A percentile compares a stretch with the other conserved stretches of the same genome.
Evolutionary conservation across 2,329 filamentous ascomycete species (phyloP).

Genomic region (Boeremia exigua): DNA sequence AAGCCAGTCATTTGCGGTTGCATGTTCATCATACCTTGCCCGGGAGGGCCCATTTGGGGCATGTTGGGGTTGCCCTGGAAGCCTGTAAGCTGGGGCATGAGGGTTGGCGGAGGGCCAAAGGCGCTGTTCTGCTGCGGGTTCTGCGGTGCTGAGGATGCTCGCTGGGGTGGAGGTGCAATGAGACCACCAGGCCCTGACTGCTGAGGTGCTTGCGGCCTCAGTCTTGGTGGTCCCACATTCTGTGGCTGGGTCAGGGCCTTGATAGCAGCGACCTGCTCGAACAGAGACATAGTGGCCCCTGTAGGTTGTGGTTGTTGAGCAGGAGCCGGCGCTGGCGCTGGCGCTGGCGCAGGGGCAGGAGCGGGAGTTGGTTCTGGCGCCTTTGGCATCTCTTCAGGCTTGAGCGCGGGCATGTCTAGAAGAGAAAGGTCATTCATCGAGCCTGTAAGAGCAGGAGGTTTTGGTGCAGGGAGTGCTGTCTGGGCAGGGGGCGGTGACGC

Average conservation of each 20-base stretch:
- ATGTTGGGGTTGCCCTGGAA: constrained; percentile 56
- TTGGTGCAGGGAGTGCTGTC: constrained; percentile 53
- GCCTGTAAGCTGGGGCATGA: constrained; percentile 87
- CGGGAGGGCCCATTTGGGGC: constrained; percentile 70
- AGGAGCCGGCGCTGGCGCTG: constrained; percentile 46
- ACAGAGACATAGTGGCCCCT: constrained; percentile 52
- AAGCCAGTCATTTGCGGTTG: constrained; percentile 50
- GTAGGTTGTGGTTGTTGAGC: constrained; percentile 47
- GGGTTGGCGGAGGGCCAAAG: constrained; percentile 69
- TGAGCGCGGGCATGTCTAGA: constrained; percentile 57
- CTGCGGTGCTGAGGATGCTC: constrained; percentile 87
- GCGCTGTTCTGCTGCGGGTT: constrained; percentile 73
- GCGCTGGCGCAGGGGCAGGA: constrained; percentile 52
- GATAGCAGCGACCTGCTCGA: constrained; percentile 46
- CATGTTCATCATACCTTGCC: constrained; percentile 69
- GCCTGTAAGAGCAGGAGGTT: constrained; percentile 59
- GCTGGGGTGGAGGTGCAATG: constrained; percentile 77
- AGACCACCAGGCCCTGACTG: constrained; percentile 66
- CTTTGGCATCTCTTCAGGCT: constrained; percentile 43
- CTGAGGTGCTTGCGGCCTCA: constrained; percentile 75
- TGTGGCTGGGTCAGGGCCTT: constrained; percentile 48
- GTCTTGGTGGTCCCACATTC: constrained; percentile 57
- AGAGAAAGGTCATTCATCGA: constrained; percentile 73
- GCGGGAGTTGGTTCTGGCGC: constrained; percentile 53
- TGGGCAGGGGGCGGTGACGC: constrained; percentile 51